Percentiles rank a stretch among this genome's conserved stretches.
Conservation (phyloP, 805 yeast species). For the Nakazawaea wickerhamii region DNA sequence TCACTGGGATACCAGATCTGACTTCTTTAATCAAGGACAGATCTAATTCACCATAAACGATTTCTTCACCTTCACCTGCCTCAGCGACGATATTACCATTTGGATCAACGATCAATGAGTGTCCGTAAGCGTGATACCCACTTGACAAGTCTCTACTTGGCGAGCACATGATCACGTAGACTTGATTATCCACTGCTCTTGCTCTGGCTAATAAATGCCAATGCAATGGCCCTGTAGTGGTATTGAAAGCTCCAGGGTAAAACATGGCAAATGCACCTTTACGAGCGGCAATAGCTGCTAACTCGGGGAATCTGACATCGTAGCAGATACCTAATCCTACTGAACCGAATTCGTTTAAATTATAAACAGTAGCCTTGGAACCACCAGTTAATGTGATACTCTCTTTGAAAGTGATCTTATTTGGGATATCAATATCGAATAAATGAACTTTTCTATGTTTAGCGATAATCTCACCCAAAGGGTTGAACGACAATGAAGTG, state of each 20-base stretch:
- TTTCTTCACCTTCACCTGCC: conserved; percentile 76
- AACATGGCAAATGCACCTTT: conserved; percentile 68
- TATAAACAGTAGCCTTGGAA: conserved; percentile 71
- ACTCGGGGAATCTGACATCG: conserved; percentile 76
- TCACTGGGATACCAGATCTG: conserved; percentile 65
- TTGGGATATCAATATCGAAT: conserved; percentile 90
- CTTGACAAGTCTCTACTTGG: conserved; percentile 74
- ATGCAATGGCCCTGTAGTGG: conserved; percentile 78
- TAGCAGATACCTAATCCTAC: conserved; percentile 86
- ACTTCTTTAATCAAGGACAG: conserved; percentile 51
- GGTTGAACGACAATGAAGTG: conserved; percentile 68
- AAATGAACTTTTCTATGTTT: conserved; percentile 88
- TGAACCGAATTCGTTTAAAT: conserved; percentile 56
- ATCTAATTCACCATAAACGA: conserved; percentile 68
- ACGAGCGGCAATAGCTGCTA: conserved; percentile 66
- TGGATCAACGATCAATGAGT: conserved; percentile 60
- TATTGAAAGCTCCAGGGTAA: conserved; percentile 82
- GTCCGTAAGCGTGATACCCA: conserved; percentile 64
- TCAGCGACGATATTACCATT: conserved; percentile 57
- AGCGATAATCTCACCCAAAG: conserved; percentile 71
- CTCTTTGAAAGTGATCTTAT: conserved; percentile 85
- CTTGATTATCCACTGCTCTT: conserved; percentile 71
- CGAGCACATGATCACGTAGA: conserved; percentile 73
- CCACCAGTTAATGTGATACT: conserved; percentile 74
- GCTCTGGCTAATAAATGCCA: conserved; percentile 75